Base-by-base conservation (phyloP, 306 rosid species). In the Benincasa hispida region DNA sequence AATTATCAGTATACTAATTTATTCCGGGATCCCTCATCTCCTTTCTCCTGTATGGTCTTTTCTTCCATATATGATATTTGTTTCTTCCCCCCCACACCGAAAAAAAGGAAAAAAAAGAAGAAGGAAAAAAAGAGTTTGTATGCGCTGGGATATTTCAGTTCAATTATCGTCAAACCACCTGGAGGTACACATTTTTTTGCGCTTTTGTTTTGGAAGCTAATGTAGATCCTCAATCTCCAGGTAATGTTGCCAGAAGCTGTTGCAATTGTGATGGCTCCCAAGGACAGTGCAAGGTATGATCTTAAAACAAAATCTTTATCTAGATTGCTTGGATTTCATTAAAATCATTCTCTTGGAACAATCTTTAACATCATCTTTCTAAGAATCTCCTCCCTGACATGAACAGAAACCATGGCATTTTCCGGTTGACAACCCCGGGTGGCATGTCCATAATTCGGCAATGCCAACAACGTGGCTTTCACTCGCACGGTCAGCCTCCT, bases 241-340 rank as follows among this genome's bases (percentile, higher is more conserved):
- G 91, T 91, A 79, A 94, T 94, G 98, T 85, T 91, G 89, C 98
- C 97, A 5, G 98, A 94, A 87, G 60, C 98, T 74, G 97, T 94
- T 67, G 98, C 98, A 34, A 91, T 94, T 81, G 97, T 94, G 83
- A 94, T 94, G 98, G 98, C 98, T 6, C 98, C 98, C 48, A 82
- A 24, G 77, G 98, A 90, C 83, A 84, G 84, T 75, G 73, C 91
- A 25, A 91, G 89, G 96, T 94, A 86, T 85, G 87, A 62, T 68
- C 42, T 2, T 47, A 66, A 45, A 76, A 7, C 24, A 76, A 25
- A 45, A 22, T 41, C 79, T 34, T 79, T 63, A 14, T 30, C 51
- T 22, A 24, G 60, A 8, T 50, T 50, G 55, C 55, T 17, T 50
- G 76, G 14, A 22, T 69, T 75, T 10, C 61, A 18, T 34, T 50